Percentiles rank a stretch among this genome's conserved stretches.
Evolutionary conservation across 129 eudicot genomes (phyloP).

Genomic region (Centrapalus pauciflorus): DNA sequence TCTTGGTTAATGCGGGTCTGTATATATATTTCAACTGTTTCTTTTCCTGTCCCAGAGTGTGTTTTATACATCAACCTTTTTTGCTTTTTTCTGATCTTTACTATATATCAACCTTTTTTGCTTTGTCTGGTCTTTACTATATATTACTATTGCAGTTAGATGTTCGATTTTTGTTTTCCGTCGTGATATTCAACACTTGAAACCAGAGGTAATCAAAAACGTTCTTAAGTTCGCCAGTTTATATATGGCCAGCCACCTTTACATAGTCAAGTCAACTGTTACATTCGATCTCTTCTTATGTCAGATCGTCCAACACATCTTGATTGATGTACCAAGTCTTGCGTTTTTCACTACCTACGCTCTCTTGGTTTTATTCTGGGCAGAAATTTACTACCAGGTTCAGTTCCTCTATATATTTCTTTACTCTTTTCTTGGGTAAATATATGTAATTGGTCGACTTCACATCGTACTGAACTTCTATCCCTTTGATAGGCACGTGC

Average conservation of each 20-base stretch:
- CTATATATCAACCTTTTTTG: background rate
- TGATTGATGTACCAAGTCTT: constrained; percentile 93
- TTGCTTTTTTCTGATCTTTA: background rate
- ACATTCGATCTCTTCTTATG: background rate
- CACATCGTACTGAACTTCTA: background rate
- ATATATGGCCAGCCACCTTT: background rate
- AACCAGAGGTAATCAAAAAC: constrained; percentile 53
- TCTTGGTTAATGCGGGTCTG: constrained; percentile 88
- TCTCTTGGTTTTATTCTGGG: constrained; percentile 90
- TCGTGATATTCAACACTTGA: constrained; percentile 56
- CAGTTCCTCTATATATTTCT: constrained; percentile 3
- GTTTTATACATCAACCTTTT: background rate
- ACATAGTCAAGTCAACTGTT: background rate
- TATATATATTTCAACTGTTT: background rate
- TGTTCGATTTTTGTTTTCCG: constrained; percentile 66
- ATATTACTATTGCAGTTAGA: constrained; percentile 52
- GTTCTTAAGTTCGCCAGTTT: background rate
- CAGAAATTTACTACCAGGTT: constrained; percentile 95
- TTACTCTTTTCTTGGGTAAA: background rate
- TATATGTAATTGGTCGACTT: background rate
- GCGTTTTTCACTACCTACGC: constrained; percentile 87
- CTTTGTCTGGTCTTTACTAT: background rate
- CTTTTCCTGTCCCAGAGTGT: background rate
- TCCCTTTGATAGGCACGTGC: constrained; percentile 68
- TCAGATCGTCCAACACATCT: constrained; percentile 62